phyloP scores from a whole-genome alignment of 106 monocot species.

The Dioscorea dumetorum region DNA sequence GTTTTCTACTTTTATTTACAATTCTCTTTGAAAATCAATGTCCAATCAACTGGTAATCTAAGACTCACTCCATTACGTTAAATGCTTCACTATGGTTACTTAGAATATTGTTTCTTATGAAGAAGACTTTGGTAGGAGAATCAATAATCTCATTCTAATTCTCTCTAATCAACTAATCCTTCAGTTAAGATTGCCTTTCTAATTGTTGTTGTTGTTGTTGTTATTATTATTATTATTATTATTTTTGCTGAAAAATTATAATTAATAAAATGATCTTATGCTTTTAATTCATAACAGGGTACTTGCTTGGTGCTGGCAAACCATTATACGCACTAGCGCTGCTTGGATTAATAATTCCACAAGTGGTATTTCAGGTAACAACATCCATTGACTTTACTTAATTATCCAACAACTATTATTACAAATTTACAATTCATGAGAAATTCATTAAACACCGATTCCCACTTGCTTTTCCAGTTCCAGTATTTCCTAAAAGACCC shows the following conservation, averaged over 20 bases:
- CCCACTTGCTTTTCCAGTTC: slow-evolving; percentile 39
- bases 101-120: too few relatives aligned
- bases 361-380: slow-evolving; percentile 78
- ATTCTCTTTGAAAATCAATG: too few relatives aligned
- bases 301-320: slow-evolving; percentile 66
- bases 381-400: background rate
- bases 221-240: too few relatives aligned
- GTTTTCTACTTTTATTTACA: background rate
- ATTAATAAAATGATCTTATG: too few relatives aligned
- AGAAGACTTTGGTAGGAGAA: too few relatives aligned
- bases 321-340: slow-evolving; percentile 68
- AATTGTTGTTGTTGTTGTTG: too few relatives aligned
- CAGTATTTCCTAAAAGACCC: slow-evolving; percentile 89
- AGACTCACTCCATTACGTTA: too few relatives aligned
- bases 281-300: slow-evolving; percentile 29
- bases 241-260: too few relatives aligned
- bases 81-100: too few relatives aligned
- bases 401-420: too few relatives aligned
- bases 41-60: too few relatives aligned
- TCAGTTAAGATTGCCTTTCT: too few relatives aligned
- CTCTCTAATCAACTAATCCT: background rate
- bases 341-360: slow-evolving; percentile 68
- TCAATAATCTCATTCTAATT: background rate
- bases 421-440: background rate
- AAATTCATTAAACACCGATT: background rate